Evolutionary conservation across 306 rosid species (phyloP).

Genomic region (Clitoria ternatea): DNA sequence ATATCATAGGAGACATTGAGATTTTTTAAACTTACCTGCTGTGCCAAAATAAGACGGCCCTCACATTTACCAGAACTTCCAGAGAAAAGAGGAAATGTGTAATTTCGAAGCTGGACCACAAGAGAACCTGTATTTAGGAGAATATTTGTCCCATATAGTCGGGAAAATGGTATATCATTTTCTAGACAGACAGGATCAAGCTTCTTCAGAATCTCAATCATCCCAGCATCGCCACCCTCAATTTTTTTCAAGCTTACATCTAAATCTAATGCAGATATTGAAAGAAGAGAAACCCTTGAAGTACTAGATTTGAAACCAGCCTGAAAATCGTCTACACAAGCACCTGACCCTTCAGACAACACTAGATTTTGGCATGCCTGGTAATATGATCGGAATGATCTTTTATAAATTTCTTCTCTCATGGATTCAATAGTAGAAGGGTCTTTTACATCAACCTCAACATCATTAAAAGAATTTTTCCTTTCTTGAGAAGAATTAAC

Average conservation of each 20-base stretch:
- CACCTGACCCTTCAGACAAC: conserved; percentile 86
- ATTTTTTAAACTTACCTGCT: conserved; percentile 61
- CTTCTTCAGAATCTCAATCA: conserved; percentile 74
- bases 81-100: conserved; percentile 75
- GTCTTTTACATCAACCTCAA: conserved; percentile 66
- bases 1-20: neutral
- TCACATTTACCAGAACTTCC: conserved; percentile 84
- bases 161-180: conserved; percentile 82
- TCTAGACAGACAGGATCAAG: conserved; percentile 88
- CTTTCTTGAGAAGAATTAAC: conserved; percentile 58
- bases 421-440: conserved; percentile 46
- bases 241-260: conserved; percentile 77
- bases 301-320: conserved; percentile 87
- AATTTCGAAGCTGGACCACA: conserved; percentile 71
- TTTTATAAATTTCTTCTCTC: conserved; percentile 71
- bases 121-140: conserved; percentile 67
- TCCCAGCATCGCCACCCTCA: conserved; percentile 92
- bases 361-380: conserved; percentile 73
- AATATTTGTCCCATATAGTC: conserved; percentile 80
- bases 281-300: conserved; percentile 76
- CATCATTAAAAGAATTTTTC: conserved; percentile 49
- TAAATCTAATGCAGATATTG: conserved; percentile 68
- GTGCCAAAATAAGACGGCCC: conserved; percentile 85
- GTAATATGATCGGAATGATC: conserved; percentile 84
- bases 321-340: conserved; percentile 76